Evolutionary conservation across 1,284 basidiomycete genomes (phyloP).

Genomic region (Cutaneotrichosporon arboriforme): DNA sequence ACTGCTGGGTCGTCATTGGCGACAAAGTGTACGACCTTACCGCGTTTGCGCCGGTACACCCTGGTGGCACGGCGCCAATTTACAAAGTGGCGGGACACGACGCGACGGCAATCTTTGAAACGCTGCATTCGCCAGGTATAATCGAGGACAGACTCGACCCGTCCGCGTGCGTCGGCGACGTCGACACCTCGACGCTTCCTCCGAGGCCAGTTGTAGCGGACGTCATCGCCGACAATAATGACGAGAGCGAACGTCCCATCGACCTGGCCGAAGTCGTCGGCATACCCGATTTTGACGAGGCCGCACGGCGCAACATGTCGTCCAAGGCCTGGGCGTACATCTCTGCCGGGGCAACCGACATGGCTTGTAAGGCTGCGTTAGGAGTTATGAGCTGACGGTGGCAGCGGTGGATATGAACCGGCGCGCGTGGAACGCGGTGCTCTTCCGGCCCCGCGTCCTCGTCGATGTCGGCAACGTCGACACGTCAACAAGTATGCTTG

Average conservation of each 20-base stretch:
- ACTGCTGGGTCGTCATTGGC: slow-evolving; percentile 80
- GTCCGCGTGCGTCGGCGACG: slow-evolving; percentile 23
- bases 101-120: slow-evolving; percentile 38
- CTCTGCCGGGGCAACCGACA: slow-evolving; percentile 45
- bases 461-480: slow-evolving; percentile 43
- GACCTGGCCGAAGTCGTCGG: slow-evolving; percentile 43
- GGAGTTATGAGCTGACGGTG: slow-evolving; percentile 1
- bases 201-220: neutral
- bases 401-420: slow-evolving; percentile 41
- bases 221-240: slow-evolving; percentile 13
- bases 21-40: slow-evolving; percentile 55
- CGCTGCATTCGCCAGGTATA: slow-evolving; percentile 45
- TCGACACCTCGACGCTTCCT: slow-evolving; percentile 33
- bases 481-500: slow-evolving; percentile 39
- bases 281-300: slow-evolving; percentile 46
- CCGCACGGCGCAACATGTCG: slow-evolving; percentile 36
- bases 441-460: slow-evolving; percentile 46
- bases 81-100: slow-evolving; percentile 42
- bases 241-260: slow-evolving; percentile 26
- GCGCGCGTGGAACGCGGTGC: slow-evolving; percentile 39
- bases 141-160: slow-evolving; percentile 41
- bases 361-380: slow-evolving; percentile 31
- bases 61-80: slow-evolving; percentile 40
- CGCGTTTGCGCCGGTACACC: slow-evolving; percentile 49
- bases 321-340: slow-evolving; percentile 48